Evolutionary conservation across 805 yeast species (phyloP).

Genomic region (Nakazawaea holstii): DNA sequence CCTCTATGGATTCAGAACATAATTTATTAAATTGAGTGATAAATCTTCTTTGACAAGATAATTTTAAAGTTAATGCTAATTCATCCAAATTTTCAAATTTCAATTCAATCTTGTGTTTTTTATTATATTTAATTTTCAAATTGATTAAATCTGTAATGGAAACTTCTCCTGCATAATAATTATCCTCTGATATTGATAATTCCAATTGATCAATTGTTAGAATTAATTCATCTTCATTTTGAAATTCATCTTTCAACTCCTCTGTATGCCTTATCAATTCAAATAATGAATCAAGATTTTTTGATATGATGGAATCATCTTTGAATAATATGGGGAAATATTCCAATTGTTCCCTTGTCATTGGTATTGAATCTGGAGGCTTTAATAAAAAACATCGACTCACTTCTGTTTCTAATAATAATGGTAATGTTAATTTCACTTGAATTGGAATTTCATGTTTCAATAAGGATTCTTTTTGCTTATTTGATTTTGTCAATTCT

Average conservation of each 20-base stretch:
- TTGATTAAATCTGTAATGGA: slow-evolving; percentile 3
- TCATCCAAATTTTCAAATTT: slow-evolving; percentile 1
- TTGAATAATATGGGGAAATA: slow-evolving; percentile 3
- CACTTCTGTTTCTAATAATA: slow-evolving; percentile 2
- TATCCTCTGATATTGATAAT: slow-evolving; percentile 8
- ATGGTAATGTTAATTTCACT: neutral
- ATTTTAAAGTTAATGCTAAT: slow-evolving; percentile 2
- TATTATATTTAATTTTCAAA: slow-evolving; percentile 3
- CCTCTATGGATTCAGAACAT: slow-evolving; percentile 1
- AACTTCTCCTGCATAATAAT: slow-evolving; percentile 9
- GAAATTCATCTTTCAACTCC: slow-evolving; percentile 13
- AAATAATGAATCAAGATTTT: slow-evolving; percentile 5
- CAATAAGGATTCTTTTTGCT: neutral
- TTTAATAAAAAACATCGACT: slow-evolving; percentile 1
- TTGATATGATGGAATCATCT: neutral
- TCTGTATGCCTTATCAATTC: slow-evolving; percentile 5
- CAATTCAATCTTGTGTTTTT: neutral
- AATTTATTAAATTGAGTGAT: slow-evolving; percentile 8
- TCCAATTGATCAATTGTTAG: slow-evolving; percentile 2
- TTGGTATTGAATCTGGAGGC: neutral
- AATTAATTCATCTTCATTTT: slow-evolving; percentile 6
- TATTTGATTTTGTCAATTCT: neutral
- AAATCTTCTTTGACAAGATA: slow-evolving; percentile 4
- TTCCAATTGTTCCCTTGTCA: neutral
- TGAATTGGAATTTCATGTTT: neutral